Percentiles rank a stretch among this genome's conserved stretches.
phyloP scores from a whole-genome alignment of 1,139 yeast species.

The Debaryomyces subglobosus region DNA sequence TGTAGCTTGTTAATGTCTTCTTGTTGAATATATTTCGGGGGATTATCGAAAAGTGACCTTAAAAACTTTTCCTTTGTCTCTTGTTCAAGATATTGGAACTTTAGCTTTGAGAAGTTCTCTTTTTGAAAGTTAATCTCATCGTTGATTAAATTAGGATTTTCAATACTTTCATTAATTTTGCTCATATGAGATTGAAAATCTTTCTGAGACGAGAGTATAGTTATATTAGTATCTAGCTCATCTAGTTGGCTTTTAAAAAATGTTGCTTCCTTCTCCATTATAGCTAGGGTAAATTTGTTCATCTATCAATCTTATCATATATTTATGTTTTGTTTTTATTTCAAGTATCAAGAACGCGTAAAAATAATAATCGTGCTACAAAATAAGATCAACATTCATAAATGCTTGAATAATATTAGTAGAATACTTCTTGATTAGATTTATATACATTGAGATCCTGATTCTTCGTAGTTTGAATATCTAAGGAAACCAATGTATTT shows the following conservation, averaged over 20 bases:
- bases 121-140: conserved; percentile 38
- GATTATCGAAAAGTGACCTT: conserved; percentile 24
- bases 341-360: neutral
- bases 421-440: no score
- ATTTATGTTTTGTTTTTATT: neutral
- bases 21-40: conserved; percentile 19
- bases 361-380: neutral
- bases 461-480: no score
- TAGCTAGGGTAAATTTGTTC: neutral
- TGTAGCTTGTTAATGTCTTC: conserved; percentile 23
- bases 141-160: conserved; percentile 29
- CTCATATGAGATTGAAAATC: conserved; percentile 16
- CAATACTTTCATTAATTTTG: conserved; percentile 10
- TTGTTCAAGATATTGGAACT: conserved; percentile 66
- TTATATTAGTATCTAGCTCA: neutral
- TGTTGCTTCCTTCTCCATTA: conserved; percentile 1
- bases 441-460: no score
- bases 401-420: no score
- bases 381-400: no score
- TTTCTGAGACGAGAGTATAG: conserved; percentile 14
- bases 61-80: conserved; percentile 68
- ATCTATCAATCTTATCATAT: neutral
- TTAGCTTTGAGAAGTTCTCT: conserved; percentile 52
- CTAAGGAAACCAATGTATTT: no score
- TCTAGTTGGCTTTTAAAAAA: neutral